Evolutionary conservation across 2,329 filamentous ascomycete species (phyloP).

Genomic region (Botryotinia globosa): DNA sequence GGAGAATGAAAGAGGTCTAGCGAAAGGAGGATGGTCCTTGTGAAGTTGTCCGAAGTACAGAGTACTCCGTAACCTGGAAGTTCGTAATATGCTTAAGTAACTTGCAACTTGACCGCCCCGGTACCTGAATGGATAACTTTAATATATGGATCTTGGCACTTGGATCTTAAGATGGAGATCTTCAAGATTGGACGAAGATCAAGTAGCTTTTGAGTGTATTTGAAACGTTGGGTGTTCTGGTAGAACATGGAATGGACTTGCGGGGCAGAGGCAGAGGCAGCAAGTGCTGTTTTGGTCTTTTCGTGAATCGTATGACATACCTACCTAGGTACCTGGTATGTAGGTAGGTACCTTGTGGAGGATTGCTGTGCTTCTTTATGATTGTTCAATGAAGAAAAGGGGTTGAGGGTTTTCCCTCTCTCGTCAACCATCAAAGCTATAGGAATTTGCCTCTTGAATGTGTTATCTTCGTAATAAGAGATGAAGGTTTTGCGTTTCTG

Average conservation of each 20-base stretch:
- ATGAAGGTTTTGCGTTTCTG: constrained; percentile 5
- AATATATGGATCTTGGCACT: constrained; percentile 21
- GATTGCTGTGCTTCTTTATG: not conserved
- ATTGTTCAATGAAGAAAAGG: constrained; percentile 5
- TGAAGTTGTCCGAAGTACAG: too few species aligned
- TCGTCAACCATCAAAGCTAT: not conserved
- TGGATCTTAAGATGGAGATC: constrained; percentile 17
- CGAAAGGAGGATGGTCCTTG: not conserved
- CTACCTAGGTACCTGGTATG: not conserved
- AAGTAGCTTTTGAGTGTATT: not conserved
- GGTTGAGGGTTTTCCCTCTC: not conserved
- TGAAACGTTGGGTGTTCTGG: constrained; percentile 7
- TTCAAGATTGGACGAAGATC: constrained; percentile 21
- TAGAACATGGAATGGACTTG: not conserved
- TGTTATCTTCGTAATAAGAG: not conserved
- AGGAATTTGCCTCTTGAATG: not conserved
- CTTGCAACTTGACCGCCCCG: not conserved
- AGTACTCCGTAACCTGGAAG: too few species aligned
- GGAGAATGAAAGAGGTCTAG: not conserved
- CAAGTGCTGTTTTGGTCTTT: not conserved
- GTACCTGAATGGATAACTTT: not conserved
- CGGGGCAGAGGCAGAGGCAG: not conserved
- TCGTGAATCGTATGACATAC: not conserved
- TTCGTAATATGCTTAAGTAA: not conserved
- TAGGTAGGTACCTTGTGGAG: not conserved